These are phyloP conservation scores for Nitzschia putrida DNA, from an alignment of 108 stramenopile genomes.

Conservation along the genomic window DNA sequence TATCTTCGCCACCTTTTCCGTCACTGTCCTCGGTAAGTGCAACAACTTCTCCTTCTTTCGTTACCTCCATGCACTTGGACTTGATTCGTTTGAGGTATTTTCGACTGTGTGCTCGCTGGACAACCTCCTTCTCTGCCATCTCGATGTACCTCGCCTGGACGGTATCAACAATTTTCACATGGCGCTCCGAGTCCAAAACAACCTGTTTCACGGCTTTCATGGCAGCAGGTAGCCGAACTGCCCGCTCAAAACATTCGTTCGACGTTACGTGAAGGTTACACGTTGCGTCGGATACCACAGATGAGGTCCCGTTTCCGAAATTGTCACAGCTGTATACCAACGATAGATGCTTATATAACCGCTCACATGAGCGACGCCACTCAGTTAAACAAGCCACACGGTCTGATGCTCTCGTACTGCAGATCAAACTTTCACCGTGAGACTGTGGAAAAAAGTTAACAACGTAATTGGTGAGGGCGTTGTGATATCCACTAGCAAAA, in stretches of 20 bases:
- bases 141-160: slow-evolving; percentile 70
- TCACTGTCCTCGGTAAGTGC: slow-evolving; percentile 85
- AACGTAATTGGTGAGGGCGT: background rate
- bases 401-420: slow-evolving; percentile 16
- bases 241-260: slow-evolving; percentile 73
- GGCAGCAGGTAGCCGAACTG: slow-evolving; percentile 84
- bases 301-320: slow-evolving; percentile 61
- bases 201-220: slow-evolving; percentile 75
- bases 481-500: background rate
- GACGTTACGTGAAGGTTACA: slow-evolving; percentile 84
- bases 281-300: slow-evolving; percentile 67
- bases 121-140: slow-evolving; percentile 64
- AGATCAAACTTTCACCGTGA: slow-evolving; percentile 60
- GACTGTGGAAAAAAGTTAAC: slow-evolving; percentile 18
- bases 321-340: slow-evolving; percentile 36
- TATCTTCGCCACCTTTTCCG: slow-evolving; percentile 85
- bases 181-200: slow-evolving; percentile 54
- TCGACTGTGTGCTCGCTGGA: slow-evolving; percentile 69
- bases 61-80: slow-evolving; percentile 51
- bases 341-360: slow-evolving; percentile 70
- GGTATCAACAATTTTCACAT: slow-evolving; percentile 42
- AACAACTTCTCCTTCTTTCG: slow-evolving; percentile 52
- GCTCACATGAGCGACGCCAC: slow-evolving; percentile 77
- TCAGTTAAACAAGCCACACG: slow-evolving; percentile 36
- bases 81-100: slow-evolving; percentile 76